Conservation (phyloP, 2,329 filamentous ascomycete genomes). For the Botryosphaeria dothidea region DNA sequence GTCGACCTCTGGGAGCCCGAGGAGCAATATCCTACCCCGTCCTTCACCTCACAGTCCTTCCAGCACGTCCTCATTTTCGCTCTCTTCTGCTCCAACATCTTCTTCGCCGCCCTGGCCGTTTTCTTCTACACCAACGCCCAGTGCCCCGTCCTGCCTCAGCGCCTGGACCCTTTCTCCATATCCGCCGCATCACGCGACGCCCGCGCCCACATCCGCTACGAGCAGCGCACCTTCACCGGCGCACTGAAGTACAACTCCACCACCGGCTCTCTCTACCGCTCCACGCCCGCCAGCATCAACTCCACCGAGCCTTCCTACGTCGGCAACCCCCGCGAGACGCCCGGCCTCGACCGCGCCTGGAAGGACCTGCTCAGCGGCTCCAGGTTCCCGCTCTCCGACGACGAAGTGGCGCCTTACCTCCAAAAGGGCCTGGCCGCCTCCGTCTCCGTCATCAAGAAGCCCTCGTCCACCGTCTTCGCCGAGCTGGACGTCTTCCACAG, state of each 20-base stretch:
- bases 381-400: slow-evolving; percentile 12
- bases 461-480: not conserved
- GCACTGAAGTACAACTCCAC: not conserved
- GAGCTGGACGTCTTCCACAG: slow-evolving; percentile 18
- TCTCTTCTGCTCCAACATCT: slow-evolving; percentile 16
- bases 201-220: slow-evolving; percentile 10
- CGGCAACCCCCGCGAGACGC: slow-evolving; percentile 6
- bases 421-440: not conserved
- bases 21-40: not conserved
- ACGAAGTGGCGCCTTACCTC: slow-evolving; percentile 5
- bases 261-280: not conserved
- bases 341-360: slow-evolving; percentile 16
- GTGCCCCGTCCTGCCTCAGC: slow-evolving; percentile 2
- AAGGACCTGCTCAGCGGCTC: not conserved
- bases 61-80: slow-evolving; percentile 17
- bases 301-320: not conserved
- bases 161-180: not conserved
- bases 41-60: slow-evolving; percentile 2
- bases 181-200: slow-evolving; percentile 3
- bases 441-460: not conserved
- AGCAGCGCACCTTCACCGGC: slow-evolving; percentile 13
- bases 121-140: slow-evolving; percentile 19
- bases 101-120: slow-evolving; percentile 8
- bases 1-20: slow-evolving; percentile 2
- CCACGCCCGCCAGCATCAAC: not conserved